Conservation (phyloP, 371 early-diverging fungal genomes). For the Rhizomucor pusillus region DNA sequence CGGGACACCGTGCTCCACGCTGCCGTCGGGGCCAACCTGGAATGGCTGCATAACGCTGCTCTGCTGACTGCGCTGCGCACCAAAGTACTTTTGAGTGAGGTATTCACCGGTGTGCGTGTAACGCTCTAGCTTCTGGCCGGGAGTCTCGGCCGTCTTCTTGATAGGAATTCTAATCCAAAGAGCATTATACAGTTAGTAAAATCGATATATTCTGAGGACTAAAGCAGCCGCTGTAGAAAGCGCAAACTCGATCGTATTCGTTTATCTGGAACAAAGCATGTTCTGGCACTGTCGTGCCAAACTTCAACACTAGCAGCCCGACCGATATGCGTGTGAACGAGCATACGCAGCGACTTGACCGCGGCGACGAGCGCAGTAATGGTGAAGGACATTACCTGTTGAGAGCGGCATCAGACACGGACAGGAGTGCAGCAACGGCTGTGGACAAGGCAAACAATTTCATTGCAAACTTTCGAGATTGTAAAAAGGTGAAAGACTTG, state of each 20-base stretch:
- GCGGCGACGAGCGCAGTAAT: neutral
- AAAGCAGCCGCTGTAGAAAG: no score
- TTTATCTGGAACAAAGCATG: no score
- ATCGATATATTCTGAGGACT: no score
- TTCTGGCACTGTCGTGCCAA: neutral
- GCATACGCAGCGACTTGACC: neutral
- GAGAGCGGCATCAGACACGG: conserved; percentile 12
- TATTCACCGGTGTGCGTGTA: conserved; percentile 62
- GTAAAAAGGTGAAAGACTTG: neutral
- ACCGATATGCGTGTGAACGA: neutral
- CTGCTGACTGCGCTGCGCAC: conserved; percentile 44
- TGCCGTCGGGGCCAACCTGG: conserved; percentile 13
- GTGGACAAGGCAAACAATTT: conserved; percentile 12
- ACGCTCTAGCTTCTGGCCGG: conserved; percentile 61
- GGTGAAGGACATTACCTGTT: conserved; percentile 6
- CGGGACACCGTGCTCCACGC: conserved; percentile 76
- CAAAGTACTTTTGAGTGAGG: conserved; percentile 80
- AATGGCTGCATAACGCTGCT: conserved; percentile 25
- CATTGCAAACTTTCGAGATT: neutral
- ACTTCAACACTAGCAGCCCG: neutral
- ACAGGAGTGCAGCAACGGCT: conserved; percentile 7
- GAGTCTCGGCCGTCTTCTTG: conserved; percentile 68
- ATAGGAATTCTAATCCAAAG: conserved; percentile 69
- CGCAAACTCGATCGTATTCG: no score
- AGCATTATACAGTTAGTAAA: no score